phyloP scores from a whole-genome alignment of 2,329 filamentous ascomycete genomes.

The Alternaria arborescens region DNA sequence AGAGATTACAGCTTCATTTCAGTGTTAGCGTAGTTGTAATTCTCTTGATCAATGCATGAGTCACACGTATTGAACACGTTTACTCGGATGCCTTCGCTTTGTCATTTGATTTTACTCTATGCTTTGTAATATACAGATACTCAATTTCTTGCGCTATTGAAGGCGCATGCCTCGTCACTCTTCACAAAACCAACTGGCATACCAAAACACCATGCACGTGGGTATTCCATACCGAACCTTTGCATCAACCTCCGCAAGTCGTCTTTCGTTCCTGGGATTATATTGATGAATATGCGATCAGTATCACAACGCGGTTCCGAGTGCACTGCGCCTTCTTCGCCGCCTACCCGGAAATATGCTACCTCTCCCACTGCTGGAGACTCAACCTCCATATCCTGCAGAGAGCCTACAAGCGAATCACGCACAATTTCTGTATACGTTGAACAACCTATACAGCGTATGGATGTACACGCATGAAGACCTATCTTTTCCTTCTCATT shows the following conservation, averaged over 20 bases:
- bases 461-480: too few relatives aligned
- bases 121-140: not conserved
- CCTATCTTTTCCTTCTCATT: too few relatives aligned
- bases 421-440: too few relatives aligned
- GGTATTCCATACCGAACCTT: constrained; percentile 45
- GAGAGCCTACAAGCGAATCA: too few relatives aligned
- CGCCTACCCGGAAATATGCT: too few relatives aligned
- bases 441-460: too few relatives aligned
- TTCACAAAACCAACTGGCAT: constrained; percentile 23
- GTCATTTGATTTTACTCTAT: not conserved
- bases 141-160: not conserved
- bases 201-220: constrained; percentile 37
- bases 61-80: not conserved
- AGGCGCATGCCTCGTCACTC: constrained; percentile 13
- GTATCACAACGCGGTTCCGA: constrained; percentile 45
- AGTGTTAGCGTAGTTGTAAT: not conserved
- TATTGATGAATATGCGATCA: constrained; percentile 50
- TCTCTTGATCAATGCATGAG: not conserved
- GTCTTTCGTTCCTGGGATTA: constrained; percentile 46
- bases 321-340: constrained; percentile 21
- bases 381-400: too few relatives aligned
- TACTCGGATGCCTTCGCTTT: not conserved
- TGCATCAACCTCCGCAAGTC: constrained; percentile 43
- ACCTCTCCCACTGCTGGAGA: too few relatives aligned
- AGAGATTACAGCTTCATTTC: not conserved